Evolutionary conservation across 305 asterid genomes (phyloP).

Genomic region (Fraxinus baroniana): DNA sequence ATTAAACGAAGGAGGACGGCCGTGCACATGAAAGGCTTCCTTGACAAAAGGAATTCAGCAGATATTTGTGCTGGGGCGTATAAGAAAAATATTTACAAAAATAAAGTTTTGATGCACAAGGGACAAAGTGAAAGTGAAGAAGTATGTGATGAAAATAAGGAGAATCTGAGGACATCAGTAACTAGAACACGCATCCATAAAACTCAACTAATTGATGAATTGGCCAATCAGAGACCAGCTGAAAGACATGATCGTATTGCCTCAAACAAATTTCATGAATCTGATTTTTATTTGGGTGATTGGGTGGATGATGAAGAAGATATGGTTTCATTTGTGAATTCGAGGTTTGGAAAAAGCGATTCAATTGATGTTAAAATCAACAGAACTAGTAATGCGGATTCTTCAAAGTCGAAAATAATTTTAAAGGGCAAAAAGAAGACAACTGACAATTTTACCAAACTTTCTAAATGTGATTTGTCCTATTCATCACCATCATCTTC

Average conservation of each 20-base stretch:
- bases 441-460: conserved; percentile 17
- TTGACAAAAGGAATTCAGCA: conserved; percentile 19
- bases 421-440: conserved; percentile 15
- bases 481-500: conserved; percentile 36
- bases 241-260: conserved; percentile 35
- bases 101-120: conserved; percentile 25
- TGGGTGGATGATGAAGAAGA: conserved; percentile 61
- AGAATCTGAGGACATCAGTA: conserved; percentile 25
- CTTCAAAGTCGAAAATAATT: conserved; percentile 22
- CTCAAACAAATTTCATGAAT: conserved; percentile 32
- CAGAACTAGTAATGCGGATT: conserved; percentile 30
- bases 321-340: conserved; percentile 24
- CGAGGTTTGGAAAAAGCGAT: conserved; percentile 20
- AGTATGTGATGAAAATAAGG: conserved; percentile 43
- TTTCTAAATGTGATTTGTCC: conserved; percentile 27
- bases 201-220: conserved; percentile 21
- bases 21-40: conserved; percentile 19
- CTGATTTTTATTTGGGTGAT: conserved; percentile 36
- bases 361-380: conserved; percentile 20
- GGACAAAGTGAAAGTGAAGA: conserved; percentile 39
- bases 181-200: conserved; percentile 20
- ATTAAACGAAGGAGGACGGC: neutral
- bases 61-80: conserved; percentile 23
- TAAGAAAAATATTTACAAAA: conserved; percentile 26
- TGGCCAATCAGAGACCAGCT: conserved; percentile 32